A percentile compares a stretch with the other conserved stretches of the same genome.
Evolutionary conservation across 768 basidiomycete species (phyloP).

Genomic region (Lepiota subincarnata): DNA sequence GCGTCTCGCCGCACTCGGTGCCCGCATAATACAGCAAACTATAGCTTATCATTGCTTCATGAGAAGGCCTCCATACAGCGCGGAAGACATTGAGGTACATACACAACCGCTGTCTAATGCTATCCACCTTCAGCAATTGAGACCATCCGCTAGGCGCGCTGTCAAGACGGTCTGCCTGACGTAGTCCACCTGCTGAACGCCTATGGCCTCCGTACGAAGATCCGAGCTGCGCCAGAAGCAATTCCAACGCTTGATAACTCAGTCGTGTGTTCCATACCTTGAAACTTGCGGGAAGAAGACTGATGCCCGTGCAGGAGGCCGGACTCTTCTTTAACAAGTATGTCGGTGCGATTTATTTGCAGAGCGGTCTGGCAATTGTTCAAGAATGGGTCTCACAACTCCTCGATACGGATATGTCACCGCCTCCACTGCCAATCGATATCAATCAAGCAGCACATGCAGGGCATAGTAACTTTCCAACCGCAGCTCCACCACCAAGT

Average conservation of each 20-base stretch:
- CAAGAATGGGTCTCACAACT: slow-evolving; percentile 57
- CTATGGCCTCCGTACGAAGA: slow-evolving; percentile 50
- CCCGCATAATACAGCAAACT: slow-evolving; percentile 45
- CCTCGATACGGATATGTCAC: slow-evolving; percentile 40
- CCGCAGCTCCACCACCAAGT: slow-evolving; percentile 17
- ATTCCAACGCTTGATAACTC: slow-evolving; percentile 19
- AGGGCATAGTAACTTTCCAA: background rate
- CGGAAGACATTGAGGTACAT: slow-evolving; percentile 42
- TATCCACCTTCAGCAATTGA: background rate
- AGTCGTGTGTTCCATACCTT: slow-evolving; percentile 15
- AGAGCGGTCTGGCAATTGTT: slow-evolving; percentile 45
- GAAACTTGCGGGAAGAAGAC: background rate
- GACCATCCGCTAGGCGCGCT: background rate
- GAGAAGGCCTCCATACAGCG: slow-evolving; percentile 38
- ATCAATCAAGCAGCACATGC: background rate
- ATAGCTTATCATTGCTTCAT: slow-evolving; percentile 48
- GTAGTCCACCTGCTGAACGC: slow-evolving; percentile 9
- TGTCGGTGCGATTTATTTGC: slow-evolving; percentile 62
- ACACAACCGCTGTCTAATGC: too few relatives aligned
- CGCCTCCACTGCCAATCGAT: slow-evolving; percentile 2
- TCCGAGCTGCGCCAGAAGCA: slow-evolving; percentile 42
- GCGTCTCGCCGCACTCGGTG: slow-evolving; percentile 57
- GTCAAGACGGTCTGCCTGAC: background rate
- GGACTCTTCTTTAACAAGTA: slow-evolving; percentile 55
- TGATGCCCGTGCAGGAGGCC: slow-evolving; percentile 41